phyloP scores from a whole-genome alignment of 306 rosid genomes.

The Vigna angularis region DNA sequence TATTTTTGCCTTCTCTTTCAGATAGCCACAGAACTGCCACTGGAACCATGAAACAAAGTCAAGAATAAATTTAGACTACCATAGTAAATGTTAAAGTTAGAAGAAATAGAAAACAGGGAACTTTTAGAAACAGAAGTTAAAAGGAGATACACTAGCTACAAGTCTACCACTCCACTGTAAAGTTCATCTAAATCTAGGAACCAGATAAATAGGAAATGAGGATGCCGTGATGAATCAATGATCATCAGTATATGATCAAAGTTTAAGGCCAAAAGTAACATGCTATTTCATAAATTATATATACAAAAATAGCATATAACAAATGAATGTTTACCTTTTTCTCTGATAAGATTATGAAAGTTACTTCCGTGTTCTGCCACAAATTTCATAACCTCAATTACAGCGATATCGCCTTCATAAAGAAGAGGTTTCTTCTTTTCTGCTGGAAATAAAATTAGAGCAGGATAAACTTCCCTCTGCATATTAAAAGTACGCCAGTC shows the following conservation, averaged over 20 bases:
- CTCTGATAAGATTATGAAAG: conserved; percentile 61
- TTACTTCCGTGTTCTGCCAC: conserved; percentile 76
- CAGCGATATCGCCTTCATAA: conserved; percentile 81
- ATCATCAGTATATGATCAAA: background rate
- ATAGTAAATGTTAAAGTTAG: conserved; percentile 4
- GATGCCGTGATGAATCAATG: background rate
- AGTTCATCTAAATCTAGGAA: conserved; percentile 17
- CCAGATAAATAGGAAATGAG: conserved; percentile 14
- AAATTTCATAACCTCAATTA: conserved; percentile 73
- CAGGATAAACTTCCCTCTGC: conserved; percentile 93
- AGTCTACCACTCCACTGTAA: conserved; percentile 30
- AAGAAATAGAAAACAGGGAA: conserved; percentile 33
- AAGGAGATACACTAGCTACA: conserved; percentile 33
- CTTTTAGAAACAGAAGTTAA: conserved; percentile 29
- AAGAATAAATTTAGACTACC: conserved; percentile 22
- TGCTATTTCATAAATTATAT: conserved; percentile 26
- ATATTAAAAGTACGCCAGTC: conserved; percentile 45
- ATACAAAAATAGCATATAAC: conserved; percentile 7
- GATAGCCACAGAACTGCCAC: conserved; percentile 65
- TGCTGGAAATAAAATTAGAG: conserved; percentile 86
- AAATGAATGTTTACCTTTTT: conserved; percentile 62
- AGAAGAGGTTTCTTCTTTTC: conserved; percentile 64
- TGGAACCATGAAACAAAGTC: conserved; percentile 41
- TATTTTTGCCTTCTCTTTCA: conserved; percentile 42
- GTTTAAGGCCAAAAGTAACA: conserved; percentile 14